Evolutionary conservation across 2,329 filamentous ascomycete genomes (phyloP).

Genomic region (Verticillium dahliae): DNA sequence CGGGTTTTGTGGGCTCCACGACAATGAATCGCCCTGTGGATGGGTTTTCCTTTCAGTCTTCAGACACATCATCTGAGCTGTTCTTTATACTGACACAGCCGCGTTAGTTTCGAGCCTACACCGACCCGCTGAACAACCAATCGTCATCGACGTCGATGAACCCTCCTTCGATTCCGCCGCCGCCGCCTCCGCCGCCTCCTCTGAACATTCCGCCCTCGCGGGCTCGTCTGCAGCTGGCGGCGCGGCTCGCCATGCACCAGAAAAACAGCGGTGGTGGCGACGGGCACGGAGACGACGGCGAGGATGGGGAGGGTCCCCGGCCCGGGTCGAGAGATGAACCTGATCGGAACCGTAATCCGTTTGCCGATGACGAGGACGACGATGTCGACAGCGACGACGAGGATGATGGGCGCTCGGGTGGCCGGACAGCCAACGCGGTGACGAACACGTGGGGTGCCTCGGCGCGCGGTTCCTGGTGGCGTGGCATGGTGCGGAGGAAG

Average conservation of each 20-base stretch:
- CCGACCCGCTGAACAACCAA: constrained; percentile 44
- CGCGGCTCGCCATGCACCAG: constrained; percentile 69
- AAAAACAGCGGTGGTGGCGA: constrained; percentile 49
- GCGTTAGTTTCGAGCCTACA: constrained; percentile 51
- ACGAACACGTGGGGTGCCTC: constrained; percentile 16
- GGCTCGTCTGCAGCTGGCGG: constrained; percentile 84
- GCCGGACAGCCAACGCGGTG: constrained; percentile 15
- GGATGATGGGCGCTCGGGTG: constrained; percentile 26
- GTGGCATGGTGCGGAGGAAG: constrained; percentile 27
- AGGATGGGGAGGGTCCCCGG: constrained; percentile 26
- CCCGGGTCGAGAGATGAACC: constrained; percentile 10
- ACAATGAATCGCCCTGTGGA: background rate
- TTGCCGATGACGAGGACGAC: constrained; percentile 50
- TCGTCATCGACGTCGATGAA: constrained; percentile 41
- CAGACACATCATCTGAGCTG: background rate
- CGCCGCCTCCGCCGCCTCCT: constrained; percentile 63
- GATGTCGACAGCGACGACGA: constrained; percentile 47
- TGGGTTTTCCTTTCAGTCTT: background rate
- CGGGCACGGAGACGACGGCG: constrained; percentile 30
- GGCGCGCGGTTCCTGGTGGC: constrained; percentile 42
- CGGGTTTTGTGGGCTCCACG: background rate
- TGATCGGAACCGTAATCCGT: constrained; percentile 37
- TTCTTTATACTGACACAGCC: constrained; percentile 4
- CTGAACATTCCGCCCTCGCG: constrained; percentile 82
- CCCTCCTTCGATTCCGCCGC: constrained; percentile 52